Base-by-base conservation (phyloP, 1,284 basidiomycete species). In the Pseudozyma sp. region DNA sequence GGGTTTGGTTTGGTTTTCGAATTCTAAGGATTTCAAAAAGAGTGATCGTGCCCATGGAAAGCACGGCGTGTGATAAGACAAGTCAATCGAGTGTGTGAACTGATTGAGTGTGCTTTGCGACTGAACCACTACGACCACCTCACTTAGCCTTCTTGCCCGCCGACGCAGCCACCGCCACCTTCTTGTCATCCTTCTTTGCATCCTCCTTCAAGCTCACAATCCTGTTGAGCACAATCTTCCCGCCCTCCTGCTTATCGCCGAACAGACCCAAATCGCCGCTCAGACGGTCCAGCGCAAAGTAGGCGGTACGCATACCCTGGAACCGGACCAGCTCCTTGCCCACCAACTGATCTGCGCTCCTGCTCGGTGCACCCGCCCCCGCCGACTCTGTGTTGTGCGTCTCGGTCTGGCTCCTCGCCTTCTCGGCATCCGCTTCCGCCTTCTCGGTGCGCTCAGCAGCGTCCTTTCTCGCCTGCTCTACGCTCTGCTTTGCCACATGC, bases 181-280 rank as follows among this genome's bases (percentile, higher is more conserved):
- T 61, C 54, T 57, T 64, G 33, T 74, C 70, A 51, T 75, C 71
- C 63, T 75, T 75, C 67, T 70, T 75, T 9, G 58, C 43, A 31
- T 98, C 96, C 87, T 98, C 95, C 87, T 99, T 99, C 86, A 99
- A 85, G 68, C 91, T 92, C 30, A 98, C 95, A 75, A 98, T 95
- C 59, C 93, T 89, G 86, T 99, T 99, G 47, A 99, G 87, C 24
- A 98, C 89, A 50, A 99, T 84, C 82, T 88, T 88, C 83, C 96
- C 94, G 10, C 91, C 91, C 47, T 90, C 88, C 87, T 86, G 54
- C 87, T 85, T 16, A 87, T 86, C 71, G 24, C 66, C 65, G 43
- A 77, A 75, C 40, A 78, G 54, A 16, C 63, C 61, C 46, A 77
- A 39, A 53, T 68, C 58, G 34, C 68, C 71, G 39, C 72, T 73